These are phyloP conservation scores for Nadsonia commutata DNA, from an alignment of 1,139 yeast genomes.

Conservation along the genomic window DNA sequence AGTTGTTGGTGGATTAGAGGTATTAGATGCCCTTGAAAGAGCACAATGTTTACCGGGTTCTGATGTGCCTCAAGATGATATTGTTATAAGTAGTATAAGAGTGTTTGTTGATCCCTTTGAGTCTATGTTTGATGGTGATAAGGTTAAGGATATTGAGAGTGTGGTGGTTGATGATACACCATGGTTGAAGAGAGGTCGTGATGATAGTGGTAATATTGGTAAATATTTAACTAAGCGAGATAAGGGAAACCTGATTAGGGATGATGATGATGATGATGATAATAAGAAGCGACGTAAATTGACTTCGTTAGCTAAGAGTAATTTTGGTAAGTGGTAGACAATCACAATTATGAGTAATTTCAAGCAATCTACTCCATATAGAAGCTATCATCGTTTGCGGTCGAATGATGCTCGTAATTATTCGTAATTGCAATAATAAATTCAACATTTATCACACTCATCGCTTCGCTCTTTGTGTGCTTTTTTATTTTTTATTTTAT, in stretches of 20 bases:
- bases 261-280: slow-evolving; percentile 8
- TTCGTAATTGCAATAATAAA: no score
- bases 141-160: slow-evolving; percentile 1
- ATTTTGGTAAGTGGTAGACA: background rate
- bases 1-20: slow-evolving; percentile 63
- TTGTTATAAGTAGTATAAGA: slow-evolving; percentile 37
- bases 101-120: slow-evolving; percentile 67
- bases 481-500: no score
- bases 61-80: slow-evolving; percentile 21
- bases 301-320: slow-evolving; percentile 1
- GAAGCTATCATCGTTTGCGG: no score
- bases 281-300: slow-evolving; percentile 1
- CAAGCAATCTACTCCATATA: no score
- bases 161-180: slow-evolving; percentile 15
- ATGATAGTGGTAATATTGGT: slow-evolving; percentile 12
- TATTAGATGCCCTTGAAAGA: slow-evolving; percentile 58
- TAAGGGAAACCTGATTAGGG: slow-evolving; percentile 1
- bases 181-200: slow-evolving; percentile 11
- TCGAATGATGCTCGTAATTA: no score
- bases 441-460: no score
- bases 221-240: slow-evolving; percentile 11
- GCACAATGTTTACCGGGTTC: slow-evolving; percentile 18
- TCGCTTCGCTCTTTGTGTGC: no score
- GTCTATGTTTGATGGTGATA: slow-evolving; percentile 29
- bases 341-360: no score